phyloP scores from a whole-genome alignment of 208 protist genomes.

The Leishmania braziliensis region DNA sequence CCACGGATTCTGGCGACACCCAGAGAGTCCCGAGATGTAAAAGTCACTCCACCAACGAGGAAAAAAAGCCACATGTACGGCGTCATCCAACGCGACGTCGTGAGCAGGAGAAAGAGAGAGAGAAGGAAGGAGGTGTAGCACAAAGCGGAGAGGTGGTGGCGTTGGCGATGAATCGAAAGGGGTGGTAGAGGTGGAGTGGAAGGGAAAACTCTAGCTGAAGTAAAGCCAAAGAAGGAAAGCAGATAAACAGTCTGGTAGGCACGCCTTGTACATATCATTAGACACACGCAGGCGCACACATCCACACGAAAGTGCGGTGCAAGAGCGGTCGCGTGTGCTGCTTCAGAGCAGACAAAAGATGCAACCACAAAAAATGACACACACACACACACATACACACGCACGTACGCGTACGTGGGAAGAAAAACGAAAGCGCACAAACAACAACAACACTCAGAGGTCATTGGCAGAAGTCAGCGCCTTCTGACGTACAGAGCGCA shows the following conservation, averaged over 20 bases:
- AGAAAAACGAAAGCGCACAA: background rate
- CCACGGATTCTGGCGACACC: too few relatives aligned
- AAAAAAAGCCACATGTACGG: too few relatives aligned
- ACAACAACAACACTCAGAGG: background rate
- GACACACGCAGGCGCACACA: background rate
- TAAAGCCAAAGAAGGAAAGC: background rate
- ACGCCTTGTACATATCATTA: background rate
- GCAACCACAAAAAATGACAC: background rate
- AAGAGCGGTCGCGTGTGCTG: background rate
- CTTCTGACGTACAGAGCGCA: constrained; percentile 1
- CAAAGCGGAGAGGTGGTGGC: background rate
- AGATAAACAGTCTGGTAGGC: background rate
- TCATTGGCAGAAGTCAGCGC: background rate
- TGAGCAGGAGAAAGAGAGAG: background rate
- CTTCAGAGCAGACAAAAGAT: background rate
- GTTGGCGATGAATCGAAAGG: background rate
- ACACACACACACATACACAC: background rate
- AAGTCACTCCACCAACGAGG: too few relatives aligned
- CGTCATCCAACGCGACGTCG: too few relatives aligned
- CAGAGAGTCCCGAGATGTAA: too few relatives aligned
- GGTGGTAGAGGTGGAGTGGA: background rate
- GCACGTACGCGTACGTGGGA: background rate
- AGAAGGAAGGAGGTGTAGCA: background rate
- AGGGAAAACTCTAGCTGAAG: background rate
- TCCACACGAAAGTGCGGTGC: background rate